Evolutionary conservation across 208 protist species (phyloP).

Genomic region (Leishmania mexicana): DNA sequence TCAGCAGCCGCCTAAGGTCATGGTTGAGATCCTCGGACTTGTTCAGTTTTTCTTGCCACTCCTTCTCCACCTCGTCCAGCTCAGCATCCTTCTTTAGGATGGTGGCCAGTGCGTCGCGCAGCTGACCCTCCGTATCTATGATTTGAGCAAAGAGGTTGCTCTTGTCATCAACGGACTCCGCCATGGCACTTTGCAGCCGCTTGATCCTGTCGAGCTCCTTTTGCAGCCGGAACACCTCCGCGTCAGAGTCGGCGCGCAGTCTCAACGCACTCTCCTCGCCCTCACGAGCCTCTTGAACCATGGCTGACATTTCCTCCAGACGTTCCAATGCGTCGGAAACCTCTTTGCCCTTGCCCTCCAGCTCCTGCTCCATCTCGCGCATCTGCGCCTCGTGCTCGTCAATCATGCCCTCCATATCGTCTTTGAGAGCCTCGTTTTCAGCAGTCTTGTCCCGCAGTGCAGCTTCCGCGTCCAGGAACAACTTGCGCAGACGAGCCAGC

Average conservation of each 20-base stretch:
- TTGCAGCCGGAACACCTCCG: slow-evolving; percentile 76
- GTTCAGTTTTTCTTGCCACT: slow-evolving; percentile 19
- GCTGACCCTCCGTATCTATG: slow-evolving; percentile 33
- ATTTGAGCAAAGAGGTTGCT: slow-evolving; percentile 31
- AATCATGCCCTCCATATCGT: slow-evolving; percentile 56
- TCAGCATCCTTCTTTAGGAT: slow-evolving; percentile 28
- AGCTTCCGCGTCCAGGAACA: slow-evolving; percentile 42
- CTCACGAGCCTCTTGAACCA: slow-evolving; percentile 77
- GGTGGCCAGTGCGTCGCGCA: slow-evolving; percentile 28
- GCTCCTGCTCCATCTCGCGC: slow-evolving; percentile 49
- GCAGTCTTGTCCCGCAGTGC: slow-evolving; percentile 45
- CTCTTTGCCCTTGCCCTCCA: slow-evolving; percentile 63
- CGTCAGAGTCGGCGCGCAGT: slow-evolving; percentile 61
- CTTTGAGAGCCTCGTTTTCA: slow-evolving; percentile 48
- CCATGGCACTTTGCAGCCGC: slow-evolving; percentile 23
- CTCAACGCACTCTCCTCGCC: slow-evolving; percentile 59
- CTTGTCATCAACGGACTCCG: slow-evolving; percentile 28
- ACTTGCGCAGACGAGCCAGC: slow-evolving; percentile 37
- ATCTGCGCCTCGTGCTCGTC: slow-evolving; percentile 70
- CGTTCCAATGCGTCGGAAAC: slow-evolving; percentile 72
- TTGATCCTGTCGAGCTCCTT: slow-evolving; percentile 65
- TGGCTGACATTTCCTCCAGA: slow-evolving; percentile 76
- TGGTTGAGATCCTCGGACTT: slow-evolving; percentile 29
- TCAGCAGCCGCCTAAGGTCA: slow-evolving; percentile 33
- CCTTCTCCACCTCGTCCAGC: slow-evolving; percentile 16